A percentile compares a stretch with the other conserved stretches of the same genome.
These are phyloP conservation scores for Leucaena leucocephala DNA, from an alignment of 306 rosid species.

Conservation along the genomic window DNA sequence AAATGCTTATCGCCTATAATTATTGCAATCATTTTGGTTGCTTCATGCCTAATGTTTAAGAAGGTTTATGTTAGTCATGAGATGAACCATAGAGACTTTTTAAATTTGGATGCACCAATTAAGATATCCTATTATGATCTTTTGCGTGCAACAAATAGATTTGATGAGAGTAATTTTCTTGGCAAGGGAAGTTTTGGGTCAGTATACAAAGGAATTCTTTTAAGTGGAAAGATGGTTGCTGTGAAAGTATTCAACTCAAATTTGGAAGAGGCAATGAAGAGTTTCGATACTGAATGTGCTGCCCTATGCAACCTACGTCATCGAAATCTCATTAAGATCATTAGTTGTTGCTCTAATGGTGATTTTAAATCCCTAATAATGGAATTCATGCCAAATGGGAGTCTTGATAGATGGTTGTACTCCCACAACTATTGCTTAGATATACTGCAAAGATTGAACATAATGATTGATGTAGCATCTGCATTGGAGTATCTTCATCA, in stretches of 20 bases:
- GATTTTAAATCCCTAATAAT: slow-evolving; percentile 10
- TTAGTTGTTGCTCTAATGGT: background rate
- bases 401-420: slow-evolving; percentile 7
- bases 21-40: background rate
- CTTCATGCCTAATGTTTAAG: background rate
- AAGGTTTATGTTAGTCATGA: background rate
- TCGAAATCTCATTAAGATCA: background rate
- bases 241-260: background rate
- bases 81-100: background rate
- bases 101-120: background rate
- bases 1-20: background rate
- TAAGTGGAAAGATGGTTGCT: background rate
- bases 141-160: background rate
- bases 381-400: slow-evolving; percentile 7
- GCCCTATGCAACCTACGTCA: background rate
- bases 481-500: background rate
- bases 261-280: background rate
- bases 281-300: background rate
- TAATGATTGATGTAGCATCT: slow-evolving; percentile 15
- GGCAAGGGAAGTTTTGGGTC: background rate
- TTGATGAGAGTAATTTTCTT: background rate
- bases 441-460: background rate
- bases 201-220: background rate
- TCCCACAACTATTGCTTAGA: background rate
- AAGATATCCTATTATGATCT: background rate